Evolutionary conservation across 169 alveolate genomes (phyloP).

Genomic region (Cyclospora cayetanensis): DNA sequence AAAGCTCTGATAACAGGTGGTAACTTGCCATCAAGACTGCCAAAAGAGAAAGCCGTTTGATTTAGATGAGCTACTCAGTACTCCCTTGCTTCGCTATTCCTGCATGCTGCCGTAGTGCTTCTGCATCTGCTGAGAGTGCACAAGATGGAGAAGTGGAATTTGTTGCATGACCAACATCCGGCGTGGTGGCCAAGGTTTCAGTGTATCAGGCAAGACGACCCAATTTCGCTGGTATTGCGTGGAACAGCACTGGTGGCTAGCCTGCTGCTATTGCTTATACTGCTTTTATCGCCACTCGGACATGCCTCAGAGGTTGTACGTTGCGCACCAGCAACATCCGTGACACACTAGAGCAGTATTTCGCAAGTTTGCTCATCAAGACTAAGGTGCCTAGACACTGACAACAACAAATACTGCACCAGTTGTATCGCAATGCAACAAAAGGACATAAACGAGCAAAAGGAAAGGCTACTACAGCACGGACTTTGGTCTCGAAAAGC

Average conservation of each 20-base stretch:
- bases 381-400: conserved; percentile 31
- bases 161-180: no score
- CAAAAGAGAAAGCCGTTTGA: no score
- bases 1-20: no score
- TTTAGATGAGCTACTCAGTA: no score
- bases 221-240: no score
- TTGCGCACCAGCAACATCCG: neutral
- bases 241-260: neutral
- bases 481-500: conserved; percentile 34
- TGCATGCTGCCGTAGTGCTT: no score
- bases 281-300: neutral
- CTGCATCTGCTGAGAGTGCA: no score
- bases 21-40: no score
- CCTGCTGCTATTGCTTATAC: neutral
- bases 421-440: conserved; percentile 61
- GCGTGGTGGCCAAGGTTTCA: no score
- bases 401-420: conserved; percentile 51
- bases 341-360: conserved; percentile 19
- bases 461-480: conserved; percentile 54
- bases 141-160: no score
- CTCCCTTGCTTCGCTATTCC: no score
- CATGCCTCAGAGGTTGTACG: neutral
- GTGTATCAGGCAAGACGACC: no score
- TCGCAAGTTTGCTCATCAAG: conserved; percentile 57
- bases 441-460: conserved; percentile 64